Conservation (phyloP, 306 rosid species). For the Ormosia emarginata region DNA sequence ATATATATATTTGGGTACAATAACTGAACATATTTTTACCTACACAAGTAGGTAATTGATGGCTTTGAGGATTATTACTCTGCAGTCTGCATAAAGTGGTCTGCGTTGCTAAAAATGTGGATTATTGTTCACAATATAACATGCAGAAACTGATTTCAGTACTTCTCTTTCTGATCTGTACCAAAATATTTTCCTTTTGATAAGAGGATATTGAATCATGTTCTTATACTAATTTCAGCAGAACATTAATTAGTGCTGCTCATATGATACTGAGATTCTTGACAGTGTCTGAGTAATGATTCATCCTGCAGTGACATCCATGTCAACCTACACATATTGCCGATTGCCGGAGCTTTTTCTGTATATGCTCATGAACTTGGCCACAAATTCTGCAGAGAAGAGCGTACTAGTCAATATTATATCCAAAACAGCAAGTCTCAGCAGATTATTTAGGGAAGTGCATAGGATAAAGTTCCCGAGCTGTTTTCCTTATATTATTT, state of each 20-base stretch:
- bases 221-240: background rate
- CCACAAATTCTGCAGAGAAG: constrained; percentile 72
- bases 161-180: background rate
- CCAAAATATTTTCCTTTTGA: background rate
- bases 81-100: background rate
- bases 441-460: background rate
- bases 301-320: constrained; percentile 15
- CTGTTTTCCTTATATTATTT: background rate
- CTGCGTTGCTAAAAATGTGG: background rate
- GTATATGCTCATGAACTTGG: constrained; percentile 83
- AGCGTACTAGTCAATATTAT: background rate
- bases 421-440: background rate
- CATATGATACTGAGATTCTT: background rate
- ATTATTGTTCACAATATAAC: background rate
- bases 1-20: too few species aligned
- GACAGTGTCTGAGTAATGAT: background rate
- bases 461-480: background rate
- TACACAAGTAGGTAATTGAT: background rate
- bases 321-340: constrained; percentile 35
- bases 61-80: background rate
- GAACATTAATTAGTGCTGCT: background rate
- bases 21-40: background rate
- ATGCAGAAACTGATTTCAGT: constrained; percentile 11
- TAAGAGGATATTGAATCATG: background rate
- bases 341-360: constrained; percentile 49